Evolutionary conservation across 2,329 filamentous ascomycete genomes (phyloP), one percentile per base, ranked within the genome.

Genomic region (Penicillium rolfsii): DNA sequence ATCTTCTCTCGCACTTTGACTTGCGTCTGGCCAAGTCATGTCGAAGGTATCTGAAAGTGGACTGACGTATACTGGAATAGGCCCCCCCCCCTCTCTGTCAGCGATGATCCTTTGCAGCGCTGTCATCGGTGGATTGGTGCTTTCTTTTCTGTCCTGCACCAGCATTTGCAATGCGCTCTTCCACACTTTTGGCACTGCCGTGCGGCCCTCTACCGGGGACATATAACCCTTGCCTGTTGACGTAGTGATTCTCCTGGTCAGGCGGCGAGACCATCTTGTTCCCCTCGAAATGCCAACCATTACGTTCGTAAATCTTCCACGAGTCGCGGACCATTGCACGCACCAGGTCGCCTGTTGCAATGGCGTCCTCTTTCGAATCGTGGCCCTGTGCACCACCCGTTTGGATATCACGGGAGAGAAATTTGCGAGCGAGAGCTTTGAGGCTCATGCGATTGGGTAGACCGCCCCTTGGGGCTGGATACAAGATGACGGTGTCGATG

Each of bases 301-400:
- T 78, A 43, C 78, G 76, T 74, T 86, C 83, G 82, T 95, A 80
- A 35, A 78, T 76, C 63, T 83, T 85, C 91, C 92, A 97, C 63
- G 87, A 83, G 57, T 89, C 83, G 55, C 81, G 83, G 5, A 96
- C 83, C 74, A 88, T 91, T 53, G 87, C 82, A 50, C 90, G 82
- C 0, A 96, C 91, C 55, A 99, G 76, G 62, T 98, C 93, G 0
- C 94, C 95, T 0, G 96, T 94, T 0, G 93, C 91, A 50, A 89
- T 85, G 0, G 95, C 92, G 73, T 99, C 95, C 75, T 99, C 95
- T 28, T 89, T 89, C 28, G 91, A 96, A 78, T 99, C 95, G 75
- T 99, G 95, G 0, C 95, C 95, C 22, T 76, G 68, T 19, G 77
- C 65, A 61, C 80, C 79, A 46, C 88, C 89, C 38, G 87, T 86